phyloP scores from a whole-genome alignment of 129 eudicot species.

The Scalesia atractyloides region DNA sequence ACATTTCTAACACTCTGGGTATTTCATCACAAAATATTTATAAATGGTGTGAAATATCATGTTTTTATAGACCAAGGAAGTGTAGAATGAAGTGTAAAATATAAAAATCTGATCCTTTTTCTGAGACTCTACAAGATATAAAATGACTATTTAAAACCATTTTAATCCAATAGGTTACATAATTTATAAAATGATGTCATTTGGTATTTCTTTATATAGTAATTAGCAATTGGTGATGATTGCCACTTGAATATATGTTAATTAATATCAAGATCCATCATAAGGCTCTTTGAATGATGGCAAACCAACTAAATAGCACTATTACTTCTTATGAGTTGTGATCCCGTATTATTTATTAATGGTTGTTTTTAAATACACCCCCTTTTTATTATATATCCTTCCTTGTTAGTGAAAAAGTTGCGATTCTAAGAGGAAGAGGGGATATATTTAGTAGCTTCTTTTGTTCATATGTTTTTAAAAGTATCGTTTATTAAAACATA shows the following conservation, averaged over 20 bases:
- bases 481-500: no score
- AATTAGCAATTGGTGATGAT: slow-evolving; percentile 18
- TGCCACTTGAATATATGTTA: slow-evolving; percentile 11
- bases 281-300: slow-evolving; percentile 16
- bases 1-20: not conserved
- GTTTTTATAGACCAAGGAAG: not conserved
- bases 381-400: no score
- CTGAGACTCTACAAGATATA: not conserved
- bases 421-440: no score
- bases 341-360: not conserved
- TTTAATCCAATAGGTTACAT: not conserved
- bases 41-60: not conserved
- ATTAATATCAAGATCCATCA: slow-evolving; percentile 19
- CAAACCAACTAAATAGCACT: slow-evolving; percentile 27
- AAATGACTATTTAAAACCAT: not conserved
- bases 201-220: slow-evolving; percentile 9
- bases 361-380: not conserved
- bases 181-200: not conserved
- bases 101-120: not conserved
- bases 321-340: slow-evolving; percentile 18
- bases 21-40: not conserved
- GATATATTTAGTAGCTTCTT: no score
- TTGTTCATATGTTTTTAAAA: no score
- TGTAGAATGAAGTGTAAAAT: not conserved
- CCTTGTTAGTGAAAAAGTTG: no score